Evolutionary conservation across 805 yeast species (phyloP), one percentile per base, ranked within the genome.

Genomic region (Spathaspora sp.): DNA sequence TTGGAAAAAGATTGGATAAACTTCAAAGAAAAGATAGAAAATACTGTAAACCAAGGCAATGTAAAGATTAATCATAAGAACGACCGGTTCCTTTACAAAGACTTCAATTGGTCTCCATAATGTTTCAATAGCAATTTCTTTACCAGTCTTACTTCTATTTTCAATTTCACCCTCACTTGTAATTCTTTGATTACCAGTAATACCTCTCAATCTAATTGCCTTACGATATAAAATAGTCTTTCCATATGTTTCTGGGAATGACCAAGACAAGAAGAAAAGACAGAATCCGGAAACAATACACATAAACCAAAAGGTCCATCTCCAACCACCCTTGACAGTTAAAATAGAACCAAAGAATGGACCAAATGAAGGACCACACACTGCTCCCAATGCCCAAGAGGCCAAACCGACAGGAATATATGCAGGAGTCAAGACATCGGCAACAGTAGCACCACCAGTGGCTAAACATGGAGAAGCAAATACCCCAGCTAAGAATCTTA

Each of bases 271-370:
- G 2, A 73, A 8, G 0, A 77, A 35, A 10, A 75, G 61, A 5
- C 69, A 53, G 8, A 63, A 61, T 10, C 78, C 81, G 44, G 76
- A 59, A 39, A 76, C 55, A 54, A 77, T 74, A 49, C 72, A 55
- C 59, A 78, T 51, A 47, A 78, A 68, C 86, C 86, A 80, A 59
- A 80, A 79, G 20, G 76, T 67, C 78, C 80, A 81, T 60, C 82
- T 73, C 83, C 83, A 80, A 20, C 50, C 46, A 18, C 52, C 52
- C 29, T 40, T 44, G 29, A 50, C 86, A 20, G 78, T 73, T 23
- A 80, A 60, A 4, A 79, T 67, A 3, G 81, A 85, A 49, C 81
- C 84, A 42, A 2, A 85, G 85, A 83, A 57, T 1, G 87, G 87
- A 10, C 84, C 86, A 20, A 78, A 44, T 14, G 76, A 69, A 2